Conservation (phyloP, 1,139 yeast genomes). For the Debaryomyces sp. region DNA sequence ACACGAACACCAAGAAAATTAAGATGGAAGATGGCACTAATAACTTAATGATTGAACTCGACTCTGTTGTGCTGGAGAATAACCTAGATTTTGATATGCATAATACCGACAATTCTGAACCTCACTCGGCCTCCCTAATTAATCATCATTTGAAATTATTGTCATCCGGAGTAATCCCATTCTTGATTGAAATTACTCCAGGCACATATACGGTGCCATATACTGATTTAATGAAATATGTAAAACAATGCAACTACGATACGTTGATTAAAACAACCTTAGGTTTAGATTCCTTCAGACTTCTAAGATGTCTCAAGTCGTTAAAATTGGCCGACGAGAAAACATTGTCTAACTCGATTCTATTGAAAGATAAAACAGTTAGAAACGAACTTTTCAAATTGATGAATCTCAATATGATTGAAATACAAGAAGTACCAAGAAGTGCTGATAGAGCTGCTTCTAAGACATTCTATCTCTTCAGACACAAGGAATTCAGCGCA, state of each 20-base stretch:
- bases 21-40: constrained; percentile 44
- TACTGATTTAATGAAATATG: constrained; percentile 40
- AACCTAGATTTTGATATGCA: constrained; percentile 18
- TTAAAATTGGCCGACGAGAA: constrained; percentile 83
- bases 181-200: constrained; percentile 45
- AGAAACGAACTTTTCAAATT: constrained; percentile 63
- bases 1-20: constrained; percentile 36
- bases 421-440: constrained; percentile 90
- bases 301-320: constrained; percentile 68
- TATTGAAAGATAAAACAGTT: constrained; percentile 76
- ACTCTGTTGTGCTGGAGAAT: constrained; percentile 11
- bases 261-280: constrained; percentile 58
- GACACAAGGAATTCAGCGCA: constrained; percentile 65
- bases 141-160: constrained; percentile 58
- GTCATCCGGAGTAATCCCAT: constrained; percentile 44
- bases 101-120: constrained; percentile 19
- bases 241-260: constrained; percentile 64
- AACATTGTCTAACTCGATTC: constrained; percentile 71
- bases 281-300: constrained; percentile 60
- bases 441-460: constrained; percentile 92
- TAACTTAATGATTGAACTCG: constrained; percentile 10
- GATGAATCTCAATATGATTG: constrained; percentile 60
- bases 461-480: constrained; percentile 81
- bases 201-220: constrained; percentile 47
- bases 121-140: constrained; percentile 30